Evolutionary conservation across 2,329 filamentous ascomycete species (phyloP).

Genomic region (Aureobasidium lini): DNA sequence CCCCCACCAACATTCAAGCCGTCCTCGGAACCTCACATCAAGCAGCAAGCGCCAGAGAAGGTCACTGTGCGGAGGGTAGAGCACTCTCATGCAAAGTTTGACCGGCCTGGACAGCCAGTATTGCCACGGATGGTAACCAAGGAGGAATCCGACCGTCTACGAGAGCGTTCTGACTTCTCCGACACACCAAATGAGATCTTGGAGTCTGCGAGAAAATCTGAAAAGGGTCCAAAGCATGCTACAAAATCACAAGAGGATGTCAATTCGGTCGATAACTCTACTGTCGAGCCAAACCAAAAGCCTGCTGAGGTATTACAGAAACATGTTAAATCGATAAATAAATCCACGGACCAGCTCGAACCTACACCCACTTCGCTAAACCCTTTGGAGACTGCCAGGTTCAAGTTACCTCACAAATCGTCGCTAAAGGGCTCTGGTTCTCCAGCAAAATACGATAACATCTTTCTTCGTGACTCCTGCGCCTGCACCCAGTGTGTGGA

Average conservation of each 20-base stretch:
- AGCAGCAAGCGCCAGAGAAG: neutral
- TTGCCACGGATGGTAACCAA: no score
- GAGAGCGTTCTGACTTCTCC: no score
- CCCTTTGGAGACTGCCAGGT: neutral
- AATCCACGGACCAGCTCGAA: neutral
- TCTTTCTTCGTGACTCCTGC: conserved; percentile 51
- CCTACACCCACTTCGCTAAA: neutral
- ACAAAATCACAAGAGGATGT: no score
- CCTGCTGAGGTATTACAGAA: no score
- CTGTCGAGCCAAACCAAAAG: neutral
- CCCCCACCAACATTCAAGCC: neutral
- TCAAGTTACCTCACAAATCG: neutral
- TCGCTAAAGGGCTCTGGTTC: neutral
- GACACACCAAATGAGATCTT: no score
- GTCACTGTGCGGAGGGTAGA: neutral
- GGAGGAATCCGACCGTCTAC: no score
- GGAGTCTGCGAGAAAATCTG: no score
- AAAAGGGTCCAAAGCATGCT: no score
- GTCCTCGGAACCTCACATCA: neutral
- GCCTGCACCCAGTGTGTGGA: conserved; percentile 51
- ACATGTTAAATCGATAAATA: neutral
- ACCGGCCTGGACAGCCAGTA: no score
- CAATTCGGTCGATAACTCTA: no score
- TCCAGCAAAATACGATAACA: conserved; percentile 15
- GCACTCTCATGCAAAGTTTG: neutral